Percentiles rank a stretch among this genome's conserved stretches.
phyloP scores from a whole-genome alignment of 176 grass and related monocot species.

The Tuctoria greenei region DNA sequence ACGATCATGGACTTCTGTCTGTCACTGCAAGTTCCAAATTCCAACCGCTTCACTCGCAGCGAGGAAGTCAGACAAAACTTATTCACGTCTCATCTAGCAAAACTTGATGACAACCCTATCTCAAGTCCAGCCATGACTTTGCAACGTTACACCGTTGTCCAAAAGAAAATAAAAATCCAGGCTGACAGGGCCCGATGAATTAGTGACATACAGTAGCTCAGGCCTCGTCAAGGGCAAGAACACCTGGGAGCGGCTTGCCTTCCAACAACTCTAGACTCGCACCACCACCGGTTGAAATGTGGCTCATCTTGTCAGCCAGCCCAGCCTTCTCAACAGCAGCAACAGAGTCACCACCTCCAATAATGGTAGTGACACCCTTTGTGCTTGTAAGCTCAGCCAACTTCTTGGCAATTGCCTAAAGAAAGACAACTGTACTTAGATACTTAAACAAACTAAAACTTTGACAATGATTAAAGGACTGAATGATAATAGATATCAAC shows the following conservation, averaged over 20 bases:
- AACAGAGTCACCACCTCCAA: conserved; percentile 88
- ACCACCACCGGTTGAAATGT: conserved; percentile 89
- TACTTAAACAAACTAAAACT: background rate
- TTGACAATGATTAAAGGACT: background rate
- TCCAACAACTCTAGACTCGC: conserved; percentile 93
- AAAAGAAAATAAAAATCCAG: conserved; percentile 18
- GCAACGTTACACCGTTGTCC: conserved; percentile 34
- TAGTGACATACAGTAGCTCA: conserved; percentile 29
- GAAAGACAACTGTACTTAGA: background rate
- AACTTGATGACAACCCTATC: conserved; percentile 52
- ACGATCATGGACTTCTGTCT: conserved; percentile 24
- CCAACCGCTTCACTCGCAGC: conserved; percentile 21
- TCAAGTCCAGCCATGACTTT: conserved; percentile 34
- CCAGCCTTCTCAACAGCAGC: conserved; percentile 96
- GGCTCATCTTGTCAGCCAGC: conserved; percentile 94
- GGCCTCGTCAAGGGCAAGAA: conserved; percentile 84
- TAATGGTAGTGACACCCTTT: conserved; percentile 80
- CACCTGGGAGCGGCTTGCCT: conserved; percentile 89
- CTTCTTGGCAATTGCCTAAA: conserved; percentile 87
- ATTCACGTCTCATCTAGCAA: conserved; percentile 53
- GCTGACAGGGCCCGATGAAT: conserved; percentile 10
- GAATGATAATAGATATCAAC: conserved; percentile 36
- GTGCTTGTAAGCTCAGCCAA: conserved; percentile 74
- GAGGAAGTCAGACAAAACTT: conserved; percentile 46
- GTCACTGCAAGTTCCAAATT: conserved; percentile 28